Base-by-base conservation (phyloP, 306 rosid species). In the Acacia acuminata region DNA sequence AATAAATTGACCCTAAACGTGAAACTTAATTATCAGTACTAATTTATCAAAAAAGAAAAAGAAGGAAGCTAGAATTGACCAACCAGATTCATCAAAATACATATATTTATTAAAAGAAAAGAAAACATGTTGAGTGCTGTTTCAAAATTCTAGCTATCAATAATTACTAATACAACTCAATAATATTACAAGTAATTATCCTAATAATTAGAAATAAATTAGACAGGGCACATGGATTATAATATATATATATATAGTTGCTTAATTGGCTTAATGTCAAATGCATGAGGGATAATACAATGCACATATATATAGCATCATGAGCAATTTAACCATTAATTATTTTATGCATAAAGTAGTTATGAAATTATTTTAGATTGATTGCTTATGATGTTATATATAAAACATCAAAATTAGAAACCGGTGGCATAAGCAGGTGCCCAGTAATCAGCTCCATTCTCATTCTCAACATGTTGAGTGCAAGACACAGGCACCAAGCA, bases 401-500 rank as follows among this genome's bases (percentile, higher is more conserved):
- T 71, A 71, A 12, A 43, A 24, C 5, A 70, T 34, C 86, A 67
- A 77, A 17, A 70, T 86, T 79, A 88, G 84, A 84, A 88, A 60
- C 88, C 91, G 36, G 77, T 73, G 56, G 89, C 94, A 43, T 85
- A 91, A 43, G 91, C 87, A 5, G 92, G 97, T 86, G 94, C 88
- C 97, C 98, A 94, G 22, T 90, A 93, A 85, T 91, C 95, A 77
- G 95, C 91, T 81, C 93, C 97, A 84, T 81, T 66, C 79, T 90
- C 93, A 61, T 81, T 88, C 78, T 93, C 97, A 83, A 94, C 93
- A 70, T 85, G 86, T 44, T 91, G 93, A 60, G 94, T 93, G 90
- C 89, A 90, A 58, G 97, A 90, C 47, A 92, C 83, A 0, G 98
- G 98, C 13, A 93, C 94, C 87, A 94, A 86, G 73, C 98, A 93